These are phyloP conservation scores for Fagopyrum tataricum DNA, from an alignment of 148 eudicot species.

Conservation along the genomic window DNA sequence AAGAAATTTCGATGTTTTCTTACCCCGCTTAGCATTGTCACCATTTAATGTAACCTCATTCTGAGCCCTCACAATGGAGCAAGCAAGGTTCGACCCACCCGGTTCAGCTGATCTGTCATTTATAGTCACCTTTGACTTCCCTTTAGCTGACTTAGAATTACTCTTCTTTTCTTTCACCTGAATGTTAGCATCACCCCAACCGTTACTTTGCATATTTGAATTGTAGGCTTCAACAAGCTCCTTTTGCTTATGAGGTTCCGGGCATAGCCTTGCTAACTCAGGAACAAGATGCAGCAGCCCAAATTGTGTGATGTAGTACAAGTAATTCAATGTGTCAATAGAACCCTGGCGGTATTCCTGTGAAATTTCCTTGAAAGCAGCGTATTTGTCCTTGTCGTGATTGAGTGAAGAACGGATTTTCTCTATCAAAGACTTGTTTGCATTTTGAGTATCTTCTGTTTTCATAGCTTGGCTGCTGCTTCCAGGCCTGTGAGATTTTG, in stretches of 20 bases:
- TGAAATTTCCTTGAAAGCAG: constrained; percentile 65
- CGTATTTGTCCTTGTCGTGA: constrained; percentile 61
- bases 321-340: constrained; percentile 59
- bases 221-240: constrained; percentile 60
- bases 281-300: constrained; percentile 79
- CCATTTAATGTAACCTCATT: too few species aligned
- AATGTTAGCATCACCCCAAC: constrained; percentile 26
- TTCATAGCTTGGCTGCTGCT: constrained; percentile 18
- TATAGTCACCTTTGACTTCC: constrained; percentile 24
- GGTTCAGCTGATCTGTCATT: constrained; percentile 9
- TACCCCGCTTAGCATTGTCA: constrained; percentile 47
- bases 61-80: constrained; percentile 1
- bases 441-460: constrained; percentile 57
- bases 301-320: constrained; percentile 63
- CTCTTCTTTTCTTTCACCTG: constrained; percentile 24
- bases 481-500: constrained; percentile 27
- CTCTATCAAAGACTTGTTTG: constrained; percentile 92
- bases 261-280: constrained; percentile 76
- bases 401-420: constrained; percentile 66
- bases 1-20: constrained; percentile 81
- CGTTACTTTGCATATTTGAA: constrained; percentile 28
- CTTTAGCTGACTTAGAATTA: constrained; percentile 51
- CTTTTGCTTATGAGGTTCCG: constrained; percentile 67
- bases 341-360: constrained; percentile 76
- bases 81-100: not conserved